These are phyloP conservation scores for Entonaema liquescens DNA, from an alignment of 495 filamentous ascomycete species.

Conservation along the genomic window DNA sequence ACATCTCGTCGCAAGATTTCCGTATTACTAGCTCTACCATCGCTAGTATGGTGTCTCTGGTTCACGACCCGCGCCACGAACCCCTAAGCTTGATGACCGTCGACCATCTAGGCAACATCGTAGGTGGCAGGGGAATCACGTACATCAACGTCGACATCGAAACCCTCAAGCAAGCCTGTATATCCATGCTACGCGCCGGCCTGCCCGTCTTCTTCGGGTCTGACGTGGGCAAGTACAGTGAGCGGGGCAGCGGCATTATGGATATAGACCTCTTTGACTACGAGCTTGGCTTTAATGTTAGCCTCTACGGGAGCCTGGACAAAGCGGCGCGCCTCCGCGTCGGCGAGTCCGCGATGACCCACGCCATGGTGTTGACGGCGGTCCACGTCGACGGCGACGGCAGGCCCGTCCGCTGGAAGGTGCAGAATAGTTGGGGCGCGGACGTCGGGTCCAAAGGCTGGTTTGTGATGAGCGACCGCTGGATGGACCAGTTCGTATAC, in stretches of 20 bases:
- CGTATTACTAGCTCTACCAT: conserved; percentile 62
- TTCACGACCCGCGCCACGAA: conserved; percentile 82
- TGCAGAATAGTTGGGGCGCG: conserved; percentile 86
- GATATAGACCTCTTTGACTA: conserved; percentile 77
- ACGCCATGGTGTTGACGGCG: conserved; percentile 89
- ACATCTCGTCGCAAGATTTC: conserved; percentile 58
- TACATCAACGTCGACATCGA: conserved; percentile 85
- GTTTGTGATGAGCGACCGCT: conserved; percentile 85
- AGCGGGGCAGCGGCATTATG: conserved; percentile 73
- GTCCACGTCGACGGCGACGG: conserved; percentile 74
- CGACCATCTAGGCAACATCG: conserved; percentile 78
- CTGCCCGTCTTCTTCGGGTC: conserved; percentile 87
- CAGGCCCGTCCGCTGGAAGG: conserved; percentile 75
- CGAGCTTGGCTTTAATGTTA: conserved; percentile 78
- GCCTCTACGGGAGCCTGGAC: conserved; percentile 64
- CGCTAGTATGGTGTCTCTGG: conserved; percentile 74
- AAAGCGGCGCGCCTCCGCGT: conserved; percentile 76
- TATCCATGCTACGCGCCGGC: conserved; percentile 77
- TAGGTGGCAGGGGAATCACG: conserved; percentile 71
- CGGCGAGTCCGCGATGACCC: conserved; percentile 82
- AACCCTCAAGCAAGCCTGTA: conserved; percentile 74
- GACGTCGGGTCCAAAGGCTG: conserved; percentile 74
- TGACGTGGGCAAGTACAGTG: conserved; percentile 84
- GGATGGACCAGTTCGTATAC: conserved; percentile 90
- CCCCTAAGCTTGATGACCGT: conserved; percentile 77